These are phyloP conservation scores for Ophioceras dolichostomum DNA, from an alignment of 2,329 filamentous ascomycete species.

Conservation along the genomic window DNA sequence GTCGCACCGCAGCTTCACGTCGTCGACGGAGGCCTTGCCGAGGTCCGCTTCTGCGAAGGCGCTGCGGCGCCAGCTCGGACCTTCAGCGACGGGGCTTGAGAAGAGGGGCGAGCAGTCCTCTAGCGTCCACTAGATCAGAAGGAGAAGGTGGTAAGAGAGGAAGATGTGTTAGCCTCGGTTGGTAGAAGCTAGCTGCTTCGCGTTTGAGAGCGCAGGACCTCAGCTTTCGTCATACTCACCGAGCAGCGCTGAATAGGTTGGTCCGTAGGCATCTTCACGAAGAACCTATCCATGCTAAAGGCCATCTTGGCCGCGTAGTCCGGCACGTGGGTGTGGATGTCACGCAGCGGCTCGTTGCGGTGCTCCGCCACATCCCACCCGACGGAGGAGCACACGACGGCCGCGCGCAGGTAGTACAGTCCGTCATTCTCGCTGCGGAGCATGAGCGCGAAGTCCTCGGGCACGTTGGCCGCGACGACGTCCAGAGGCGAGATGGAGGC, in stretches of 20 bases:
- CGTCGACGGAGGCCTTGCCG: slow-evolving; percentile 27
- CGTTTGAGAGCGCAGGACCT: no score
- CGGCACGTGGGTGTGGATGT: slow-evolving; percentile 64
- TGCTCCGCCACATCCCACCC: slow-evolving; percentile 71
- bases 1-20: slow-evolving; percentile 64
- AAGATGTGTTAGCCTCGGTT: no score
- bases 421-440: slow-evolving; percentile 60
- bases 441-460: slow-evolving; percentile 74
- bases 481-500: slow-evolving; percentile 47
- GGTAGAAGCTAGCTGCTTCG: no score
- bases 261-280: slow-evolving; percentile 56
- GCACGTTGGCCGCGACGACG: slow-evolving; percentile 63
- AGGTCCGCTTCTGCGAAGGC: slow-evolving; percentile 38
- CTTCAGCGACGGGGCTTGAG: slow-evolving; percentile 50
- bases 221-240: no score
- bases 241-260: slow-evolving; percentile 73
- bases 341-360: slow-evolving; percentile 55
- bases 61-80: slow-evolving; percentile 25
- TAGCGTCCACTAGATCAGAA: slow-evolving; percentile 74
- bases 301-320: slow-evolving; percentile 84
- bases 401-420: slow-evolving; percentile 62
- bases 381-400: slow-evolving; percentile 64
- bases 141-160: no score
- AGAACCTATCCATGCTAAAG: slow-evolving; percentile 80
- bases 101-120: slow-evolving; percentile 66